These are phyloP conservation scores for Saccharomycopsis hybrid DNA, from an alignment of 1,139 yeast species.

Conservation along the genomic window DNA sequence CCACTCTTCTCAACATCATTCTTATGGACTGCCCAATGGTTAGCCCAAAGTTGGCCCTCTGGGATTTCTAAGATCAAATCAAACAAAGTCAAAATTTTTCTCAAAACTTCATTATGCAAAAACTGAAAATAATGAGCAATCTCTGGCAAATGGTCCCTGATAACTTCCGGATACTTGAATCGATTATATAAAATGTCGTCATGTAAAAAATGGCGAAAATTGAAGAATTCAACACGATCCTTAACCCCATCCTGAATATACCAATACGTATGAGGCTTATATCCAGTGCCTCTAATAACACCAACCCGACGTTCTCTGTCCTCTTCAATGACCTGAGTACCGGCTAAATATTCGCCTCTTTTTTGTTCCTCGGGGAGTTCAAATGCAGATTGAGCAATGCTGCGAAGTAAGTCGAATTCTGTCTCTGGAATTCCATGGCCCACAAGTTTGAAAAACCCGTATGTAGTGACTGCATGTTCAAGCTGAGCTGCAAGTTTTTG, in stretches of 20 bases:
- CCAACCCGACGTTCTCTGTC: slow-evolving; percentile 31
- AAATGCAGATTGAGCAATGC: slow-evolving; percentile 35
- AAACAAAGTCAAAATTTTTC: slow-evolving; percentile 33
- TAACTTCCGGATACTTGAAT: slow-evolving; percentile 34
- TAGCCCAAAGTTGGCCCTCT: slow-evolving; percentile 35
- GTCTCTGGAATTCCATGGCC: slow-evolving; percentile 35
- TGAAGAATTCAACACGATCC: slow-evolving; percentile 39
- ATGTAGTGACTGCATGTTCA: slow-evolving; percentile 35
- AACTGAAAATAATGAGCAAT: slow-evolving; percentile 33
- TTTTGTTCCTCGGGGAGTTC: slow-evolving; percentile 40
- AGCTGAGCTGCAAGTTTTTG: slow-evolving; percentile 31
- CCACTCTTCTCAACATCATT: slow-evolving; percentile 31
- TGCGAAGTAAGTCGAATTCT: slow-evolving; percentile 31
- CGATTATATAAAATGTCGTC: slow-evolving; percentile 27
- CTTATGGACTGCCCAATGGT: slow-evolving; percentile 31
- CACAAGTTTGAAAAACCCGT: slow-evolving; percentile 40
- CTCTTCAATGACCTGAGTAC: slow-evolving; percentile 33
- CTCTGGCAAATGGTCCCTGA: slow-evolving; percentile 33
- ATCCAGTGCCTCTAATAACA: slow-evolving; percentile 42
- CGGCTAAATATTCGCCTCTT: slow-evolving; percentile 33
- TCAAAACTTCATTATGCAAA: slow-evolving; percentile 33
- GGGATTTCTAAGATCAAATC: slow-evolving; percentile 39
- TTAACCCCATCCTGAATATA: slow-evolving; percentile 36
- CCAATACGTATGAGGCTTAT: slow-evolving; percentile 43
- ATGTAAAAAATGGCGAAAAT: slow-evolving; percentile 34